Base-by-base conservation (phyloP, 1,284 basidiomycete genomes). In the Salmacisia buchloeana region DNA sequence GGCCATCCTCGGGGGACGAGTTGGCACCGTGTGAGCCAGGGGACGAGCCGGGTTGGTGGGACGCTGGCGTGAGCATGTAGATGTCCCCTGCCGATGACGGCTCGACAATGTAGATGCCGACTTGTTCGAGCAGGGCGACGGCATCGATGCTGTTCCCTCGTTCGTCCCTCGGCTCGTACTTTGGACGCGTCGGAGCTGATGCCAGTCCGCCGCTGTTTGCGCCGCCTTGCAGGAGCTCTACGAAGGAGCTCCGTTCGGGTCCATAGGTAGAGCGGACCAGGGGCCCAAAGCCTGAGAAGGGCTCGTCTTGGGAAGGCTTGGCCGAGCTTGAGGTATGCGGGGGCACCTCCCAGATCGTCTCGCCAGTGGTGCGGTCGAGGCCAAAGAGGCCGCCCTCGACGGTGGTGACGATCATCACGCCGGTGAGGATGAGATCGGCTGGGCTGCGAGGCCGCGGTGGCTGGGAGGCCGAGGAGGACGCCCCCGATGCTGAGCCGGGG, bases 301-400 rank as follows among this genome's bases (percentile, higher is more conserved):
- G 41, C 52, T 73, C 66, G 21, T 65, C 35, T 46, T 23, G 45
- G 21, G 6, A 18, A 33, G 63, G 29, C 12, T 66, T 63, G 2
- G 68, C 65, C 10, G 70, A 64, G 9, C 36, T 49, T 15, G 21
- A 9, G 6, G 18, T 39, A 10, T 41, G 52, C 25, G 36, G 46
- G 18, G 36, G 56, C 21, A 79, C 59, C 2, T 66, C 63, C 77
- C 77, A 79, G 23, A 74, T 66, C 52, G 60, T 63, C 4, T 60
- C 63, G 27, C 92, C 92, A 0, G 87, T 87, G 0, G 87, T 86
- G 63, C 92, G 83, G 76, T 92, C 90, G 66, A 94, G 82, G 0
- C 90, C 92, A 82, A 92, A 90, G 54, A 94, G 87, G 65, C 87
- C 89, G 27, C 92, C 92, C 80, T 94, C 92, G n/a, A 94, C 86